These are phyloP conservation scores for Globisporangium yorkense DNA, from an alignment of 352 stramenopile genomes.

Conservation along the genomic window DNA sequence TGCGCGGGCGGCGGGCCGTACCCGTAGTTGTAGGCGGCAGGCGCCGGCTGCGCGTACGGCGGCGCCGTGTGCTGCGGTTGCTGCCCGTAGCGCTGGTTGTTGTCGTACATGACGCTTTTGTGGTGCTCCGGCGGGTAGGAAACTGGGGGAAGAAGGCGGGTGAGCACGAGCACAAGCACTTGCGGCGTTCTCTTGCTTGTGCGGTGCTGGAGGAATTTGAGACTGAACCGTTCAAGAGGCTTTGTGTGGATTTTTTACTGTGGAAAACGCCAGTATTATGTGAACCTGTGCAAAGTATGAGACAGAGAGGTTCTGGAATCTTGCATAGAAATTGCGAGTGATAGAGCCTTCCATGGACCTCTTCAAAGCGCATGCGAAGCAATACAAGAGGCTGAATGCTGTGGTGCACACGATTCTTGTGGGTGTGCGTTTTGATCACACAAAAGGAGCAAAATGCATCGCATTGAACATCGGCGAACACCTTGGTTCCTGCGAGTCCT, in stretches of 20 bases:
- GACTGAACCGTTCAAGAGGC: background rate
- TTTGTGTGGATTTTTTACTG: background rate
- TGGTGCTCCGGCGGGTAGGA: too few species aligned
- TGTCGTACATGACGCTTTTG: conserved; percentile 25
- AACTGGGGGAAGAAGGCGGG: background rate
- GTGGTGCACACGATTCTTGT: too few species aligned
- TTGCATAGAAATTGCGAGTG: background rate
- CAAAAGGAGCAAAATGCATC: background rate
- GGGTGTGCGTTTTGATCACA: too few species aligned
- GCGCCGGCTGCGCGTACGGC: conserved; percentile 18
- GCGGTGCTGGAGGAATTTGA: background rate
- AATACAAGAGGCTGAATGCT: background rate
- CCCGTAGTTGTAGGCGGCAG: conserved; percentile 9
- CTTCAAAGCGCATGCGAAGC: background rate
- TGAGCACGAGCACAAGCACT: too few species aligned
- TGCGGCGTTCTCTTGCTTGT: background rate
- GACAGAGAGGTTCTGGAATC: background rate
- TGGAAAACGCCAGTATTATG: background rate
- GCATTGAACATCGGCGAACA: background rate
- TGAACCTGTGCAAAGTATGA: background rate
- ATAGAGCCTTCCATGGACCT: background rate
- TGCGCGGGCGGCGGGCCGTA: conserved; percentile 9
- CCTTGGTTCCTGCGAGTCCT: too few species aligned
- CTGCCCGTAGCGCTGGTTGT: conserved; percentile 12
- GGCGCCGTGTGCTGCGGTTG: conserved; percentile 16